A percentile compares a stretch with the other conserved stretches of the same genome.
phyloP scores from a whole-genome alignment of 768 basidiomycete species.

The Inosperma sp. region DNA sequence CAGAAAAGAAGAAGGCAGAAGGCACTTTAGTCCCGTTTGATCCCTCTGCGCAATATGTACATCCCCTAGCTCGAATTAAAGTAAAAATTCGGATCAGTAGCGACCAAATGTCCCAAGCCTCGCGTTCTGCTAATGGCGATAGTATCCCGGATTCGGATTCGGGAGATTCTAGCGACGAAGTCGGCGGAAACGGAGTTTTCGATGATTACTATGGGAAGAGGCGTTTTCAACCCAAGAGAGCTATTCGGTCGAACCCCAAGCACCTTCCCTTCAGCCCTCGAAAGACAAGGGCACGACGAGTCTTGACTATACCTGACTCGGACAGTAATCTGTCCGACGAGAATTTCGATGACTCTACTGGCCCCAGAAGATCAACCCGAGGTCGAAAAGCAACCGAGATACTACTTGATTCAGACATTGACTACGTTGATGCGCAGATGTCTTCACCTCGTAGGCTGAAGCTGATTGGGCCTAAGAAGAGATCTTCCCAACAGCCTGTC shows the following conservation, averaged over 20 bases:
- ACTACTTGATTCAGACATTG: constrained; percentile 30
- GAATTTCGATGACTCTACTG: constrained; percentile 24
- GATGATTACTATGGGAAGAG: constrained; percentile 19
- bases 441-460: constrained; percentile 7
- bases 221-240: constrained; percentile 10
- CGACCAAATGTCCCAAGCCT: constrained; percentile 4
- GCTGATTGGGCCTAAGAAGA: constrained; percentile 20
- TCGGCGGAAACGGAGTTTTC: constrained; percentile 17
- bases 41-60: constrained; percentile 52
- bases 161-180: constrained; percentile 16
- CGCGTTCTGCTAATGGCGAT: constrained; percentile 13
- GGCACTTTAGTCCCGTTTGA: constrained; percentile 52
- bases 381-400: constrained; percentile 35
- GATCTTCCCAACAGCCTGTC: constrained; percentile 17
- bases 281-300: constrained; percentile 46
- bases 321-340: constrained; percentile 22
- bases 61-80: constrained; percentile 54
- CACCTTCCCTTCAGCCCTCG: constrained; percentile 63
- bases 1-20: constrained; percentile 45
- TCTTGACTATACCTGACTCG: constrained; percentile 29
- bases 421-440: constrained; percentile 8
- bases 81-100: constrained; percentile 31
- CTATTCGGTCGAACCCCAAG: constrained; percentile 16
- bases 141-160: constrained; percentile 24
- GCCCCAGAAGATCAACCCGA: constrained; percentile 45